Evolutionary conservation across 352 stramenopile genomes (phyloP).

Genomic region (Elongisporangium undulatum): DNA sequence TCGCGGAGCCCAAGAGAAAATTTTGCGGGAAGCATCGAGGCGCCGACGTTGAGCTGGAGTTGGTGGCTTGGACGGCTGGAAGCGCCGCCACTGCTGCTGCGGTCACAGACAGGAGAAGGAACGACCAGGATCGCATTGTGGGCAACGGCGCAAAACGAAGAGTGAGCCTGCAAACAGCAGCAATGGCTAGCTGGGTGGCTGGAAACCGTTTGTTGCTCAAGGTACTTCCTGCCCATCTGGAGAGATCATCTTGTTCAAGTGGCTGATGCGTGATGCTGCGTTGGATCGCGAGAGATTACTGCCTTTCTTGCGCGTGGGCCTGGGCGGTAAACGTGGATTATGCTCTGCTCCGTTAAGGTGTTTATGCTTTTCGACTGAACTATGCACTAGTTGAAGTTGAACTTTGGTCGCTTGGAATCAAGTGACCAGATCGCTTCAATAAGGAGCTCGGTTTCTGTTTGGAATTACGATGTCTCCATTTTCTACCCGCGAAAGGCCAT

Average conservation of each 20-base stretch:
- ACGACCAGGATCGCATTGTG: not conserved
- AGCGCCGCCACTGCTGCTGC: not conserved
- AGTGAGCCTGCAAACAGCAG: not conserved
- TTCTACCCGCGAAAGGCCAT: too few relatives aligned
- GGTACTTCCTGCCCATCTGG: not conserved
- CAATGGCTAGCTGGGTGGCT: too few relatives aligned
- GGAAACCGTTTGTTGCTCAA: too few relatives aligned
- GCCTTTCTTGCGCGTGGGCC: too few relatives aligned
- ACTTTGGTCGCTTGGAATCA: not conserved
- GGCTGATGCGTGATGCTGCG: too few relatives aligned
- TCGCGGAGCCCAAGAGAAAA: conserved; percentile 84
- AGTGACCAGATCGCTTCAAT: not conserved
- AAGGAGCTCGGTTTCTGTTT: too few relatives aligned
- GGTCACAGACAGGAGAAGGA: not conserved
- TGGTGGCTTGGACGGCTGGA: not conserved
- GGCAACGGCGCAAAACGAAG: not conserved
- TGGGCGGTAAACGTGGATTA: too few relatives aligned
- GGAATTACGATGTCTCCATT: too few relatives aligned
- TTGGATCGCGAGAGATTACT: too few relatives aligned
- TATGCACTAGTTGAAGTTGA: not conserved
- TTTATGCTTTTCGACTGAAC: not conserved
- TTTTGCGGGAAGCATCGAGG: conserved; percentile 32
- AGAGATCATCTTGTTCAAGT: not conserved
- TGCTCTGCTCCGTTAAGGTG: not conserved
- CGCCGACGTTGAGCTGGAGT: conserved; percentile 3